A percentile compares a stretch with the other conserved stretches of the same genome.
Conservation (phyloP, 768 basidiomycete genomes). For the Hebeloma cylindrosporum region DNA sequence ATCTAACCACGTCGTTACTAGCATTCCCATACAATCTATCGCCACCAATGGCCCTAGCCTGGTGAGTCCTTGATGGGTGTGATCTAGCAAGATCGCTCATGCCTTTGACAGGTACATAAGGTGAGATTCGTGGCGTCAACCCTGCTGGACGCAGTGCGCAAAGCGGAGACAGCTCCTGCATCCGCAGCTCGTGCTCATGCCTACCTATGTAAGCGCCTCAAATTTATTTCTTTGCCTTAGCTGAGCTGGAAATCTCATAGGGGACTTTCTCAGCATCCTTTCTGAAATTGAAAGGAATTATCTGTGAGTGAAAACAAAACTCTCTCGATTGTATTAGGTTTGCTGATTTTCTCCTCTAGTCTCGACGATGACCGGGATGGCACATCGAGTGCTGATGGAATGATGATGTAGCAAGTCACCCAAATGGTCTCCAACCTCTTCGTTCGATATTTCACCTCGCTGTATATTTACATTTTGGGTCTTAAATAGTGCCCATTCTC, state of each 20-base stretch:
- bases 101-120: conserved; percentile 68
- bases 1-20: conserved; percentile 27
- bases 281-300: conserved; percentile 93
- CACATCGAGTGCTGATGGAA: conserved; percentile 56
- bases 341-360: conserved; percentile 31
- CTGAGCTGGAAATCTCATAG: conserved; percentile 37
- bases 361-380: conserved; percentile 73
- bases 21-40: conserved; percentile 91
- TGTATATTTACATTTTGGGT: too few species aligned
- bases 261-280: conserved; percentile 90
- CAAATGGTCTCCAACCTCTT: not conserved
- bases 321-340: conserved; percentile 25
- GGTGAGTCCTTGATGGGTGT: conserved; percentile 31
- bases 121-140: conserved; percentile 93
- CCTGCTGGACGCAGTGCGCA: conserved; percentile 78
- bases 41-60: conserved; percentile 85
- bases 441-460: not conserved
- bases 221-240: conserved; percentile 7
- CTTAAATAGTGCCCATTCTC: too few species aligned
- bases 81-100: conserved; percentile 10
- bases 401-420: conserved; percentile 33
- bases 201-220: conserved; percentile 66
- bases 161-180: conserved; percentile 76
- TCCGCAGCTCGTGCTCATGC: conserved; percentile 84
- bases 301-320: conserved; percentile 43